Percentiles rank a stretch among this genome's conserved stretches.
Conservation (phyloP, 495 filamentous ascomycete species). For the Clohesyomyces aquaticus region DNA sequence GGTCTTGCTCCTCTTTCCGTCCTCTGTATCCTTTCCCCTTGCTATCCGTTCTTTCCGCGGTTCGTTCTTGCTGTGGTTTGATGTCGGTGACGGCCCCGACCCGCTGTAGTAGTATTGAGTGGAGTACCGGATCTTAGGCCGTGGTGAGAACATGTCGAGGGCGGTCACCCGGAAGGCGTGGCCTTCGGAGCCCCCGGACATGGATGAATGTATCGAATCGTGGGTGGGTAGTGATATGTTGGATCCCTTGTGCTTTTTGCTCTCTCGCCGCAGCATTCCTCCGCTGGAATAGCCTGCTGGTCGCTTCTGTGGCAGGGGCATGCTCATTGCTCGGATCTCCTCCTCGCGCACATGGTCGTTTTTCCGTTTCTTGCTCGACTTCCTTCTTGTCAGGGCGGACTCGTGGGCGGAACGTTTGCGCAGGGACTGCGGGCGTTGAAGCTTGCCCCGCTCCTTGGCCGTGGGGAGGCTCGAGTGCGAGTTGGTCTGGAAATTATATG, state of each 20-base stretch:
- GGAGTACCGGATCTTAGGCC: constrained; percentile 76
- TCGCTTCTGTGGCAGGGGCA: constrained; percentile 67
- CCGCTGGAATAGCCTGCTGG: constrained; percentile 58
- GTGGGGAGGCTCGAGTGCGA: constrained; percentile 53
- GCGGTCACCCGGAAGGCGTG: constrained; percentile 75
- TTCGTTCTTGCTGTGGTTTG: constrained; percentile 36
- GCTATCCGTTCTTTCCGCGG: constrained; percentile 55
- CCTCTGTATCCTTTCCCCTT: constrained; percentile 49
- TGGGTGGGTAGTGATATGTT: constrained; percentile 73
- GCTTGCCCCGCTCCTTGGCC: constrained; percentile 46
- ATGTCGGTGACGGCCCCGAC: constrained; percentile 17
- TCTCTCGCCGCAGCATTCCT: constrained; percentile 65
- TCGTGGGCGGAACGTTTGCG: constrained; percentile 64
- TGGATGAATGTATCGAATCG: constrained; percentile 72
- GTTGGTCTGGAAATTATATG: constrained; percentile 54
- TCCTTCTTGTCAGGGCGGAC: constrained; percentile 62
- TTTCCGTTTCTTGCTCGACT: constrained; percentile 80
- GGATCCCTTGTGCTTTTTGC: constrained; percentile 66
- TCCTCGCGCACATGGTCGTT: constrained; percentile 77
- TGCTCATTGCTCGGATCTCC: constrained; percentile 82
- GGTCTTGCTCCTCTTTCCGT: constrained; percentile 68
- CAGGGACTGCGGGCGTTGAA: constrained; percentile 65
- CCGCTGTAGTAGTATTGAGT: constrained; percentile 50
- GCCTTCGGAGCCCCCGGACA: constrained; percentile 70
- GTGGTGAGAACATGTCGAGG: constrained; percentile 74